Conservation (phyloP, 768 basidiomycete species). For the Calocybe cyanea region DNA sequence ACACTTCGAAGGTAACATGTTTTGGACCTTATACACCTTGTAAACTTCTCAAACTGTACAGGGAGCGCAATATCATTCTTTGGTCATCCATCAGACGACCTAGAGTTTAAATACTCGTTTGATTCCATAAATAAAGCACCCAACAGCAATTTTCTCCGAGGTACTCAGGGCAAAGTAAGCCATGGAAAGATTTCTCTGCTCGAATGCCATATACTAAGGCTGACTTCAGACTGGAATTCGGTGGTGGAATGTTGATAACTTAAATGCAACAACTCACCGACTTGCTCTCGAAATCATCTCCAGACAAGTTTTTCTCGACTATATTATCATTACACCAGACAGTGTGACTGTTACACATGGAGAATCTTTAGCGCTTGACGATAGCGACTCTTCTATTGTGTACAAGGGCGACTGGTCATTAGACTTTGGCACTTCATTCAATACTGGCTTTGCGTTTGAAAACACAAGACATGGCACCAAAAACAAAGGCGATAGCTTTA, state of each 20-base stretch:
- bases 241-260: background rate
- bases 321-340: slow-evolving; percentile 5
- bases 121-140: background rate
- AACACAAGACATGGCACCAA: slow-evolving; percentile 3
- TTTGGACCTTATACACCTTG: background rate
- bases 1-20: background rate
- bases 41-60: background rate
- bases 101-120: background rate
- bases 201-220: background rate
- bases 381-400: slow-evolving; percentile 5
- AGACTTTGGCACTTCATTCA: background rate
- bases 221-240: background rate
- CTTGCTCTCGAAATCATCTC: background rate
- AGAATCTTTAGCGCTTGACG: slow-evolving; percentile 5
- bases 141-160: background rate
- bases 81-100: background rate
- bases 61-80: background rate
- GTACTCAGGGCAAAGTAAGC: background rate
- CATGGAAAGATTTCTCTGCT: background rate
- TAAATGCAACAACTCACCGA: background rate
- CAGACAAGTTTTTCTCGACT: slow-evolving; percentile 4
- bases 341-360: background rate
- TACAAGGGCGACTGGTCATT: slow-evolving; percentile 4
- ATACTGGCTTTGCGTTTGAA: slow-evolving; percentile 1
- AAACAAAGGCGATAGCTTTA: slow-evolving; percentile 5